Base-by-base conservation (phyloP, 2,329 filamentous ascomycete species). In the Verticillium alfalfae region DNA sequence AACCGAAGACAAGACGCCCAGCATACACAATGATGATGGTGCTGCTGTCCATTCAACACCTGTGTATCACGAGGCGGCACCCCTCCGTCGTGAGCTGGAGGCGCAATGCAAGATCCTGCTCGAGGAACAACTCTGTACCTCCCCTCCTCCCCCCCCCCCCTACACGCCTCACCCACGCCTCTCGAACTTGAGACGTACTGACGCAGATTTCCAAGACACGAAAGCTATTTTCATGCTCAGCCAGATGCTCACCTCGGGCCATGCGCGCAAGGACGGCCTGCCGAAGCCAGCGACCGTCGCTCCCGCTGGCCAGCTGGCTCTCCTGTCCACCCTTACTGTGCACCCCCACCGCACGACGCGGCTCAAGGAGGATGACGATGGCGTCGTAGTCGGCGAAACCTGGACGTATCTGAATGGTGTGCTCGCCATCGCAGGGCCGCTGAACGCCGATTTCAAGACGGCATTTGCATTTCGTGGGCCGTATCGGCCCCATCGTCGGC, bases 301-400 rank as follows among this genome's bases (percentile, higher is more conserved):
- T 1, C 85, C 90, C 2, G 82, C 89, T 0, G 84, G 86, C 61
- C 88, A 94, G 66, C 79, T 98, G 31, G 88, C 91, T 8, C 79
- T 97, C 9, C 83, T 93, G n/a, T 86, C 83, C 54, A 95, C 92
- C 1, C 79, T 97, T n/a, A 75, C 88, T n/a, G 84, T 95, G 15
- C 92, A 97, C 69, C 94, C 94, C 0, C 77, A 80, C 31, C 85
- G 90, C 66, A 97, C 93, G 1, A 95, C 88, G 3, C 87, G 91
- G 58, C 84, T 89, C 3, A 81, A 83, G 34, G 84, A 86, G 9
- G 69, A 77, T 13, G 87, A 90, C 22, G 84, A 86, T 60, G 75
- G 82, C 59, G 81, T 87, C 57, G 84, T 91, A 10, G 81, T 91
- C 2, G 83, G 87, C 60, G 80, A 86, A 41, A 87, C 93, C 1